phyloP scores from a whole-genome alignment of 176 grass and related monocot genomes.

The Dactylis glomerata region DNA sequence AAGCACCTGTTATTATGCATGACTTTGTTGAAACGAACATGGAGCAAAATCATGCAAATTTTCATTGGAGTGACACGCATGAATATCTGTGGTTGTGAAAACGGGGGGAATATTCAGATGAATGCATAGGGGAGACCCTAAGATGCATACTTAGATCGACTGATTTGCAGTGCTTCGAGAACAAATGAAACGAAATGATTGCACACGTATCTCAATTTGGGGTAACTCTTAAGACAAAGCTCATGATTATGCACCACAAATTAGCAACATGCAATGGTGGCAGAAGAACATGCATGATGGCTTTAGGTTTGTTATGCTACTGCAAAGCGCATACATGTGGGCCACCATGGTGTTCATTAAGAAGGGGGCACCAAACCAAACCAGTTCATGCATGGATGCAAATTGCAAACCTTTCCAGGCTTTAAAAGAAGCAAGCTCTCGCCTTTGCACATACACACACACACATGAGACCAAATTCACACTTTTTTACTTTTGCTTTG shows the following conservation, averaged over 20 bases:
- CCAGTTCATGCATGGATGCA: conserved; percentile 18
- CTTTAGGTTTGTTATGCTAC: conserved; percentile 31
- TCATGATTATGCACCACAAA: conserved; percentile 43
- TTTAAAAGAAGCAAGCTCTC: conserved; percentile 52
- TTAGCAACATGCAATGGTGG: conserved; percentile 35
- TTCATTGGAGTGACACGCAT: too few relatives aligned
- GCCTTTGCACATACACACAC: conserved; percentile 39
- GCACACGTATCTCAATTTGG: conserved; percentile 5
- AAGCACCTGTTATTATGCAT: too few relatives aligned
- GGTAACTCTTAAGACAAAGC: conserved; percentile 29
- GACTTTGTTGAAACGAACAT: too few relatives aligned
- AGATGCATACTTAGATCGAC: too few relatives aligned
- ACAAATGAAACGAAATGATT: conserved; percentile 9
- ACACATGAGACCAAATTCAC: conserved; percentile 47
- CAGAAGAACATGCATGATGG: conserved; percentile 29
- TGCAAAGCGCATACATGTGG: conserved; percentile 33
- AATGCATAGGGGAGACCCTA: too few relatives aligned
- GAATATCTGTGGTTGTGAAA: too few relatives aligned
- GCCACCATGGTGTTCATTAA: conserved; percentile 30
- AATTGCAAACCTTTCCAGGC: conserved; percentile 52
- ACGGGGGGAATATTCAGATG: too few relatives aligned
- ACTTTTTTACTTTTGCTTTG: conserved; percentile 25
- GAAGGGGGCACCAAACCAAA: neutral
- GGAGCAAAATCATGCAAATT: too few relatives aligned
- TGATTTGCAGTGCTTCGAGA: neutral